Evolutionary conservation across 306 rosid species (phyloP), one percentile per base, ranked within the genome.

Genomic region (Aeschynomene evenia): DNA sequence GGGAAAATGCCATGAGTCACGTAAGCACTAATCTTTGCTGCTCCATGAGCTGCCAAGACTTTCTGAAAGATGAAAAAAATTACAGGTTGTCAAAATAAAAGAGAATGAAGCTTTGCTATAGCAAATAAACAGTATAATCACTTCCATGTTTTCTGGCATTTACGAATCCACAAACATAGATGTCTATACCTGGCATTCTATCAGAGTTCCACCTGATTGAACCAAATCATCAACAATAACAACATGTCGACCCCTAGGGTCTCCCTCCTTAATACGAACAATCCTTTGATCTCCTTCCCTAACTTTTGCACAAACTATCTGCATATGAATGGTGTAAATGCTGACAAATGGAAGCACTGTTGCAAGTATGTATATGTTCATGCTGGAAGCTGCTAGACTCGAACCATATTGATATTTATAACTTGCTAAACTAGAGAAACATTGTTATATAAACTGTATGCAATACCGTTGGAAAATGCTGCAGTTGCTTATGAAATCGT

Each of bases 1-100:
- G 99, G 99, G 59, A 94, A 94, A 66, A 94, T 94, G 71, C 97
- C 99, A 75, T 94, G 99, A 12, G 97, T 94, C 65, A 94, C 99
- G 18, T 94, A 94, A 19, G 99, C 99, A 73, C 99, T 94, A 59
- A 94, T 87, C 89, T 85, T 84, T 68, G 83, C 77, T 28, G 99
- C 97, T 78, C 96, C 99, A 66, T 91, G 95, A 61, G 86, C 80
- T 8, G 99, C 97, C 76, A 94, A 78, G 5, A 91, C 92, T 89
- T 82, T 94, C 99, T 94, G 80, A 60, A 86, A 77, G 60, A 85
- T 54, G 62, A 46, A 18, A 13, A 80, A 56, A 34, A 45, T 33
- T 22, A 52, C 7, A 1, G 54, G 68, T 52, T 11, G 48, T 21
- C 66, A 22, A 71, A 37, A 65, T 39, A 55, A 72, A 24, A 57